Evolutionary conservation across 345 rosid species (phyloP).

Genomic region (Eucalyptus marginata): DNA sequence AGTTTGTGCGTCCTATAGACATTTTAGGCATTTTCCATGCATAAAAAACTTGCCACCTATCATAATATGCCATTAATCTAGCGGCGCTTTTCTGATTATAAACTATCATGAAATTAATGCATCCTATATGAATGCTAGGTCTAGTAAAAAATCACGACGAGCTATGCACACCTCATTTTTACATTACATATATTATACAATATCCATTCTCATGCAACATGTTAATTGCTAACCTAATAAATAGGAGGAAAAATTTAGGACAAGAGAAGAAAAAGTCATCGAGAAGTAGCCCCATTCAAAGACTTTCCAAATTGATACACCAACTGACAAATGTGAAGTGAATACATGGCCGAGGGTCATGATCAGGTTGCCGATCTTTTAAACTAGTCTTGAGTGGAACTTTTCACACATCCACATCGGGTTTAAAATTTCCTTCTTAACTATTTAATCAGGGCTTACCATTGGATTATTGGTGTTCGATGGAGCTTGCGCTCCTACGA

Average conservation of each 20-base stretch:
- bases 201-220: neutral
- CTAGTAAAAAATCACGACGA: neutral
- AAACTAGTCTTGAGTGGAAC: neutral
- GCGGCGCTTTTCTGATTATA: neutral
- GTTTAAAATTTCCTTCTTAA: no score
- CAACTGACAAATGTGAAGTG: neutral
- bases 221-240: neutral
- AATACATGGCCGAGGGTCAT: neutral
- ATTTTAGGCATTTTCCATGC: neutral
- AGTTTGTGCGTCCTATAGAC: neutral
- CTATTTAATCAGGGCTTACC: no score
- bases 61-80: neutral
- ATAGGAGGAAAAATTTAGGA: neutral
- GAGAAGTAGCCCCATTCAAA: neutral
- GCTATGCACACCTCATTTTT: neutral
- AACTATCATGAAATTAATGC: neutral
- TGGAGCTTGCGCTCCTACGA: no score
- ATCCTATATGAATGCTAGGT: neutral
- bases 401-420: no score
- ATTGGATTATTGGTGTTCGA: no score
- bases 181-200: no score
- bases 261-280: neutral
- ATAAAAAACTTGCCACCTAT: neutral
- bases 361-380: neutral
- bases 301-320: neutral